A percentile compares a stretch with the other conserved stretches of the same genome.
phyloP scores from a whole-genome alignment of 129 eudicot genomes.

The Scalesia atractyloides region DNA sequence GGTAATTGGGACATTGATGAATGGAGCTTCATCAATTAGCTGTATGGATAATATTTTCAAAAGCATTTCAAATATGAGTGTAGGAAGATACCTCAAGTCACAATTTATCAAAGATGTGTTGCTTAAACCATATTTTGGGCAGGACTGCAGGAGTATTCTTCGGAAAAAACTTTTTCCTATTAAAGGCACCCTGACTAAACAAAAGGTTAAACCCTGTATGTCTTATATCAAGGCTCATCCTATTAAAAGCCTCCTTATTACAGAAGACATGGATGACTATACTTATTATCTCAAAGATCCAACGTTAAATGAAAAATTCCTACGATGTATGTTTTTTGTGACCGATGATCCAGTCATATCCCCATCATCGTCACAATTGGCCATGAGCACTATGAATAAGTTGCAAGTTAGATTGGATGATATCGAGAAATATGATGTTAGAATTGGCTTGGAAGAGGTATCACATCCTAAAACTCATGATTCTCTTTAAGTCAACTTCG shows the following conservation, averaged over 20 bases:
- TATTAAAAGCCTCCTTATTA: too few species aligned
- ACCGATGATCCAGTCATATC: too few species aligned
- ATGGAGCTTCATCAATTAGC: not conserved
- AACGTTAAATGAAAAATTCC: too few species aligned
- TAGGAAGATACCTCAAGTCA: not conserved
- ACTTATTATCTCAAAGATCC: too few species aligned
- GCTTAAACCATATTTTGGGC: not conserved
- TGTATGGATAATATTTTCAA: not conserved
- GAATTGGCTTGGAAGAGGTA: not conserved
- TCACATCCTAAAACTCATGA: not conserved
- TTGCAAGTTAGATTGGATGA: too few species aligned
- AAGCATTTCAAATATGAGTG: not conserved
- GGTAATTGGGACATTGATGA: not conserved
- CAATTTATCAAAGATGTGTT: not conserved
- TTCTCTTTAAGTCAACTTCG: not conserved
- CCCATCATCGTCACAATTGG: too few species aligned
- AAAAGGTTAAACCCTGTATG: rapidly evolving
- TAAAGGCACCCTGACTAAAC: too few species aligned
- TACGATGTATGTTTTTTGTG: too few species aligned
- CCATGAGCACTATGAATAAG: too few species aligned
- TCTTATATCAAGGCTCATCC: too few species aligned
- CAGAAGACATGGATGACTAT: too few species aligned
- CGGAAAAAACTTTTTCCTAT: not conserved
- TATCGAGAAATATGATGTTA: too few species aligned
- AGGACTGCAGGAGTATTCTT: not conserved